These are phyloP conservation scores for Fusarium tanahbumbuense DNA, from an alignment of 2,329 filamentous ascomycete genomes.

Conservation along the genomic window DNA sequence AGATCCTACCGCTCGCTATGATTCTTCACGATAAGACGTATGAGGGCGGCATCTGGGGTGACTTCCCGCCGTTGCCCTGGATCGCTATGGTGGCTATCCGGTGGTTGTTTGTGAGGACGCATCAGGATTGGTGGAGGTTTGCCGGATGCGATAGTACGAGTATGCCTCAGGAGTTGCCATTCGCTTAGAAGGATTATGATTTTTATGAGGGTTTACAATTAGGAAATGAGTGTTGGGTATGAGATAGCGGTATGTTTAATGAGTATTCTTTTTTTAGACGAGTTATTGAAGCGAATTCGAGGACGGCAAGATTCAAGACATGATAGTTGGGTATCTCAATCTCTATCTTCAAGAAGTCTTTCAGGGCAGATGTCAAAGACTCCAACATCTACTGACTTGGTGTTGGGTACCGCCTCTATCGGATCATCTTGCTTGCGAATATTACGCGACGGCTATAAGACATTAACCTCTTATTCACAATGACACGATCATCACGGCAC, in stretches of 20 bases:
- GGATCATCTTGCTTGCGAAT: background rate
- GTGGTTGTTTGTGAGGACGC: slow-evolving; percentile 50
- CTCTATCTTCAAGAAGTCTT: background rate
- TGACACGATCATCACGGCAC: background rate
- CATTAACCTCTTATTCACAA: background rate
- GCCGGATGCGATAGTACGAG: slow-evolving; percentile 48
- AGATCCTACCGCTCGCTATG: slow-evolving; percentile 41
- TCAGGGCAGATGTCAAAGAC: background rate
- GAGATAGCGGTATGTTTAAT: background rate
- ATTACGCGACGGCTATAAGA: background rate
- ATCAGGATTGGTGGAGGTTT: slow-evolving; percentile 54
- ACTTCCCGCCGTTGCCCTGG: slow-evolving; percentile 48
- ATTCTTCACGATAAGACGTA: slow-evolving; percentile 46
- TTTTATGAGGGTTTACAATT: background rate
- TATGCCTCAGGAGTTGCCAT: slow-evolving; percentile 51
- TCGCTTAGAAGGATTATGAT: slow-evolving; percentile 41
- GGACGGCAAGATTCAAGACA: background rate
- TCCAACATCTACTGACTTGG: background rate
- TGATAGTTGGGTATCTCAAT: background rate
- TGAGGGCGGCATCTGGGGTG: slow-evolving; percentile 43
- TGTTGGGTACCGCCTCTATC: background rate
- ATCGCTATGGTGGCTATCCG: slow-evolving; percentile 46
- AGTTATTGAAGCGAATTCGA: background rate
- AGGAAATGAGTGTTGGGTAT: background rate
- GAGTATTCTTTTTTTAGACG: background rate